Evolutionary conservation across 202 grass and related monocot genomes (phyloP), one percentile per base, ranked within the genome.

Genomic region (Schoenoplectus triqueter): DNA sequence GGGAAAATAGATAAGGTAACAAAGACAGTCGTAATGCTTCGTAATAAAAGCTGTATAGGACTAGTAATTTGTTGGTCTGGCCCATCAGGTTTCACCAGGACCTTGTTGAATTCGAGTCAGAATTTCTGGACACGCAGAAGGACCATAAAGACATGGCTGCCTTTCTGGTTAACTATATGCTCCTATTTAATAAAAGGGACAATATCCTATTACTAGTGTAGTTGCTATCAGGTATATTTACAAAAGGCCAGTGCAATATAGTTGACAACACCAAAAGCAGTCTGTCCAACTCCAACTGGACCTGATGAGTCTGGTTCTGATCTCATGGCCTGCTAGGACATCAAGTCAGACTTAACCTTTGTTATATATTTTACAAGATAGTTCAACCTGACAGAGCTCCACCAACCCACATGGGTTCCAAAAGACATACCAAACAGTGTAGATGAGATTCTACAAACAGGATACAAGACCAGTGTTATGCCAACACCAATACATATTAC

Each of bases 251-350:
- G 51, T 41, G 11, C 2, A 77, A 77, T 77, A 40, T 11, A 77
- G 22, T 40, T 57, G 19, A 3, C 21, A 77, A 57, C 72, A 31
- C 49, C 19, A 55, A 31, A 31, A 73, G 10, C 14, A 59, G 20
- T 78, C 31, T 0, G 13, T 31, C 31, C 31, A 31, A 31, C 31
- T 31, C 31, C 31, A 31, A 31, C 31, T 31, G 31, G 31, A 31
- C 31, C 31, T 31, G 31, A 59, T 78, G 22, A 60, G n/a, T 78
- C 51, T 78, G 74, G 52, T 59, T 78, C 52, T 60, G 21, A 60
- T 78, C 22, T 60, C 2, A 59, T 42, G 52, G 17, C 59, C 15
- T 19, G 59, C 59, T 6, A 62, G 3, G 14, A 62, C n/a, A 62
- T 62, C 56, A 62, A 62, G n/a, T n/a, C 59, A 2, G 4, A 15